phyloP scores from a whole-genome alignment of 108 stramenopile genomes.

The Cylindrotheca closterium region DNA sequence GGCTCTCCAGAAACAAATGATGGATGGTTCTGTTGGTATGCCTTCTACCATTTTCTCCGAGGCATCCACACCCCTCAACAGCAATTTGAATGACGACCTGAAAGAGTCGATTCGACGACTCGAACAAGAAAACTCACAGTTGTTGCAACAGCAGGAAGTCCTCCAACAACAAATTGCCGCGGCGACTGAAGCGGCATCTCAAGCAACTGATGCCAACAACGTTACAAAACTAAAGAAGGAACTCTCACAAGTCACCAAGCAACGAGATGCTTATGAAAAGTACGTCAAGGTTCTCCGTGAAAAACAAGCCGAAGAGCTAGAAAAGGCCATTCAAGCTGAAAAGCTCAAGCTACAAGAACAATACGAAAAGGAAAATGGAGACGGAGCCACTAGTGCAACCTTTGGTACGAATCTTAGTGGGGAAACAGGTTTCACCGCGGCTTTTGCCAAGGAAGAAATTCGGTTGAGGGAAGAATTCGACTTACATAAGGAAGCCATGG shows the following conservation, averaged over 20 bases:
- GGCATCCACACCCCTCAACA: not conserved
- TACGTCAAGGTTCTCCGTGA: not conserved
- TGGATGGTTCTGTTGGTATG: not conserved
- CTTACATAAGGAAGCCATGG: not conserved
- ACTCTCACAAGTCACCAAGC: not conserved
- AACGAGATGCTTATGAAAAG: not conserved
- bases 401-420: not conserved
- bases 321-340: not conserved
- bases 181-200: no score
- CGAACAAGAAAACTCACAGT: not conserved
- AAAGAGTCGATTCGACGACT: not conserved
- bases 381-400: not conserved
- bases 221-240: not conserved
- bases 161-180: no score
- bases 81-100: not conserved
- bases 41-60: no score
- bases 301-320: not conserved
- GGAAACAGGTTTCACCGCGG: not conserved
- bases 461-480: not conserved
- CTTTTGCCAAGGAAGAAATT: not conserved
- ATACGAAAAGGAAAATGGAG: not conserved
- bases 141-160: not conserved
- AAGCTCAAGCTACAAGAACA: not conserved
- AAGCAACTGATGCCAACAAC: not conserved
- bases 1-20: slow-evolving; percentile 7